Evolutionary conservation across 2,329 filamentous ascomycete genomes (phyloP).

Genomic region (Monilinia fructicola): DNA sequence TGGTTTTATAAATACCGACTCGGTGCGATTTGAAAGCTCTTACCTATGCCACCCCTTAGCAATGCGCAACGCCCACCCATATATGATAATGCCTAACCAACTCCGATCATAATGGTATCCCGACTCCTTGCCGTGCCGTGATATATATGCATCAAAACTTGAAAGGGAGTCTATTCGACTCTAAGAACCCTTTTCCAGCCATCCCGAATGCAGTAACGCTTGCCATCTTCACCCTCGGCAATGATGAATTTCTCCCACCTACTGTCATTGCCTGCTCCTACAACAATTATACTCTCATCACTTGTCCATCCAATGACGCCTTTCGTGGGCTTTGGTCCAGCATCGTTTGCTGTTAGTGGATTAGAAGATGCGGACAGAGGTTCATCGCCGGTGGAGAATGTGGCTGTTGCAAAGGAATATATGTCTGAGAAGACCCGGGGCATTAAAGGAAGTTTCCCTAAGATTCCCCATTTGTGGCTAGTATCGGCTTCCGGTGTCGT

Average conservation of each 20-base stretch:
- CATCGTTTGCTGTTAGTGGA: constrained; percentile 47
- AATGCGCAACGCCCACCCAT: constrained; percentile 2
- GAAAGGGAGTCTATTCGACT: constrained; percentile 25
- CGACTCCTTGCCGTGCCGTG: constrained; percentile 7
- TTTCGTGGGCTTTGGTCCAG: constrained; percentile 61
- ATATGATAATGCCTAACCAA: constrained; percentile 6
- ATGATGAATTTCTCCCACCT: constrained; percentile 86
- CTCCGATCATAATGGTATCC: constrained; percentile 17
- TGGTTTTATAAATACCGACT: not conserved
- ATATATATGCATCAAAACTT: constrained; percentile 6
- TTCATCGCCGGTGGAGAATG: constrained; percentile 84
- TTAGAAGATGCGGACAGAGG: constrained; percentile 60
- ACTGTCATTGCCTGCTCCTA: constrained; percentile 77
- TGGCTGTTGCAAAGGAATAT: constrained; percentile 78
- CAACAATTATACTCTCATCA: constrained; percentile 70
- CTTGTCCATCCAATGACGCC: constrained; percentile 83
- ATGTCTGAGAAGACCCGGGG: constrained; percentile 86
- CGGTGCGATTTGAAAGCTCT: constrained; percentile 5
- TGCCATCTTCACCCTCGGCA: constrained; percentile 66
- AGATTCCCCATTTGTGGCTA: constrained; percentile 78
- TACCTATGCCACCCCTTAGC: not conserved
- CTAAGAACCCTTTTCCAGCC: constrained; percentile 80
- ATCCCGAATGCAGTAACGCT: constrained; percentile 64
- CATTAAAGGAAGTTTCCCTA: constrained; percentile 80
- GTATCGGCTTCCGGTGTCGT: constrained; percentile 48